phyloP scores from a whole-genome alignment of 768 basidiomycete genomes.

The Tubosaeta brunneosetosa region DNA sequence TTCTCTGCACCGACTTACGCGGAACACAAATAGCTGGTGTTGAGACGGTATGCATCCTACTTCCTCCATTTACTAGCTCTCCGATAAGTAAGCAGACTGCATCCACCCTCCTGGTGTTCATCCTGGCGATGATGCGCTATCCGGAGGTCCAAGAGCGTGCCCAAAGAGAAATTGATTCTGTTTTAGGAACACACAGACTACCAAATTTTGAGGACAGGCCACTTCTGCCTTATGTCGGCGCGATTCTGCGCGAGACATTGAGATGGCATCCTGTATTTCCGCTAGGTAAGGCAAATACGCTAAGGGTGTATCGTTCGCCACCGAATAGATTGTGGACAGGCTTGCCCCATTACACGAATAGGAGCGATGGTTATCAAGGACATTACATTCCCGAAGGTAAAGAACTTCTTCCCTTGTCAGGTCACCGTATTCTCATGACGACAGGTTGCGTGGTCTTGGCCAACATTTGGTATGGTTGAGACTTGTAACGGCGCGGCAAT shows the following conservation, averaged over 20 bases:
- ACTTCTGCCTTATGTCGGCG: constrained; percentile 30
- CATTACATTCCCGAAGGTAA: constrained; percentile 26
- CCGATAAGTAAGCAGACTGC: constrained; percentile 22
- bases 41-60: constrained; percentile 21
- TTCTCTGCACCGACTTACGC: constrained; percentile 3
- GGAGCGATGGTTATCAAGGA: constrained; percentile 25
- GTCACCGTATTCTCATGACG: constrained; percentile 10
- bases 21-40: constrained; percentile 21
- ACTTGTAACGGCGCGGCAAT: neutral
- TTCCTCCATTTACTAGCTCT: neutral
- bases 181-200: constrained; percentile 26
- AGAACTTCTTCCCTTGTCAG: neutral
- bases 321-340: constrained; percentile 13
- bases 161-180: constrained; percentile 31
- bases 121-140: constrained; percentile 33
- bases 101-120: constrained; percentile 28
- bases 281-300: constrained; percentile 15
- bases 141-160: constrained; percentile 33
- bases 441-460: constrained; percentile 29
- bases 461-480: constrained; percentile 24
- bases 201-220: constrained; percentile 26
- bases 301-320: neutral
- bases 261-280: constrained; percentile 33
- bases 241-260: constrained; percentile 33
- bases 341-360: constrained; percentile 25